Conservation (phyloP, 2,329 filamentous ascomycete species). For the Cadophora gregata region DNA sequence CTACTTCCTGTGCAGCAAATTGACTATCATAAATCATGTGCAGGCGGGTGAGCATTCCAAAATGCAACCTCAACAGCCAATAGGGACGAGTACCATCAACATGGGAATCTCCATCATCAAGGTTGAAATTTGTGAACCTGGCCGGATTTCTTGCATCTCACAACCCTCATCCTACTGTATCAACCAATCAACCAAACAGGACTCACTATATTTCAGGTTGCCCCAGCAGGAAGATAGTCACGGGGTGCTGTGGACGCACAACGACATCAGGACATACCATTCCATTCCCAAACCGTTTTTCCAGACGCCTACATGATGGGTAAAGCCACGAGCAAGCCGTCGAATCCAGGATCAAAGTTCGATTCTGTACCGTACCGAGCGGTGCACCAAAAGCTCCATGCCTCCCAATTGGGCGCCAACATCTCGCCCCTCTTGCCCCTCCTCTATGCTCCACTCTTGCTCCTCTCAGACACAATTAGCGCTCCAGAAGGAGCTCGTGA, state of each 20-base stretch:
- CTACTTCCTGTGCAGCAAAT: neutral
- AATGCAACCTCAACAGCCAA: constrained; percentile 22
- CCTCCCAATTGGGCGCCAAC: too few species aligned
- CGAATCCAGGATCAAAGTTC: neutral
- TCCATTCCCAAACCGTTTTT: constrained; percentile 10
- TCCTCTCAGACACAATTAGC: constrained; percentile 33
- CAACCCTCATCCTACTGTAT: neutral
- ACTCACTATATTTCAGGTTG: neutral
- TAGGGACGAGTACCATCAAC: constrained; percentile 32
- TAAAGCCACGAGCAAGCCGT: constrained; percentile 30
- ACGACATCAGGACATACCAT: neutral
- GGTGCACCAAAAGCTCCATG: neutral
- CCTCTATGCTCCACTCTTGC: constrained; percentile 17
- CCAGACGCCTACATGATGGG: constrained; percentile 28
- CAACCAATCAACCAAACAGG: constrained; percentile 1
- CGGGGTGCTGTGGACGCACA: neutral
- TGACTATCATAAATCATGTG: neutral
- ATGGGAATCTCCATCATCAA: constrained; percentile 32
- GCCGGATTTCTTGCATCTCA: constrained; percentile 9
- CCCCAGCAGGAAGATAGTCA: constrained; percentile 4
- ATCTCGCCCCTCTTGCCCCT: neutral
- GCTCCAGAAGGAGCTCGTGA: constrained; percentile 36
- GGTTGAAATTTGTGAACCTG: constrained; percentile 1
- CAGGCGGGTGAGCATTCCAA: neutral
- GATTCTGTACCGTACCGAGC: neutral